Conservation (phyloP, 2,329 filamentous ascomycete species). For the Phialophora macrospora region DNA sequence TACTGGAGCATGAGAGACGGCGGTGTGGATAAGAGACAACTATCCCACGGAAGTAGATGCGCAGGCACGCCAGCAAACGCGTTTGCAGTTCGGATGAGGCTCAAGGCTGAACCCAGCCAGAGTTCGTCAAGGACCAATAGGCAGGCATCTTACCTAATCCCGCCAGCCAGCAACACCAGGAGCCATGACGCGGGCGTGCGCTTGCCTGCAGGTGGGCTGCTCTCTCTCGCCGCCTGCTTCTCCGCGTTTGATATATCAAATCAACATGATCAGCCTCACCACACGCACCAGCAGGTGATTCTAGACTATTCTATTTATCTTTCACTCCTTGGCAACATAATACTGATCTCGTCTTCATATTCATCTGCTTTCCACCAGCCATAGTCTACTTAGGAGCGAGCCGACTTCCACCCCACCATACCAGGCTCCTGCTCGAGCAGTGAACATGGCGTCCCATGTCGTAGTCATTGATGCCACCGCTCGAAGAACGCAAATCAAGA, state of each 20-base stretch:
- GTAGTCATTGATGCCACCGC: conserved; percentile 83
- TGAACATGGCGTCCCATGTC: conserved; percentile 80
- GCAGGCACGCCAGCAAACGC: conserved; percentile 34
- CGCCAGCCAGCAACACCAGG: not conserved
- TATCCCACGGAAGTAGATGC: conserved; percentile 5
- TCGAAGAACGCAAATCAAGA: conserved; percentile 79
- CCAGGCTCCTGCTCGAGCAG: conserved; percentile 19
- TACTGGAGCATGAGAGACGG: conserved; percentile 4
- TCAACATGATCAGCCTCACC: not conserved
- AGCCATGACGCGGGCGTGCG: conserved; percentile 31
- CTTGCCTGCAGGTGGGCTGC: conserved; percentile 35
- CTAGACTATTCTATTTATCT: conserved; percentile 33
- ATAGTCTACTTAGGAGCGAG: not conserved
- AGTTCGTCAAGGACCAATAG: conserved; percentile 24
- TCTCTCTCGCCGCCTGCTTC: conserved; percentile 35
- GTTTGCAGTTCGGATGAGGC: conserved; percentile 21
- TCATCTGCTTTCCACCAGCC: not conserved
- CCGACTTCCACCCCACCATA: conserved; percentile 5
- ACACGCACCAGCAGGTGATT: conserved; percentile 39
- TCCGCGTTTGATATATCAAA: conserved; percentile 15
- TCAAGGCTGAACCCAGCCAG: conserved; percentile 9
- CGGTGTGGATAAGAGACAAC: conserved; percentile 6
- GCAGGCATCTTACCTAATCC: conserved; percentile 15
- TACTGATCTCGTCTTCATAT: conserved; percentile 3
- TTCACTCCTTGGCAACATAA: conserved; percentile 25